Evolutionary conservation across 2,329 filamentous ascomycete genomes (phyloP).

Genomic region (Microsporum canis): DNA sequence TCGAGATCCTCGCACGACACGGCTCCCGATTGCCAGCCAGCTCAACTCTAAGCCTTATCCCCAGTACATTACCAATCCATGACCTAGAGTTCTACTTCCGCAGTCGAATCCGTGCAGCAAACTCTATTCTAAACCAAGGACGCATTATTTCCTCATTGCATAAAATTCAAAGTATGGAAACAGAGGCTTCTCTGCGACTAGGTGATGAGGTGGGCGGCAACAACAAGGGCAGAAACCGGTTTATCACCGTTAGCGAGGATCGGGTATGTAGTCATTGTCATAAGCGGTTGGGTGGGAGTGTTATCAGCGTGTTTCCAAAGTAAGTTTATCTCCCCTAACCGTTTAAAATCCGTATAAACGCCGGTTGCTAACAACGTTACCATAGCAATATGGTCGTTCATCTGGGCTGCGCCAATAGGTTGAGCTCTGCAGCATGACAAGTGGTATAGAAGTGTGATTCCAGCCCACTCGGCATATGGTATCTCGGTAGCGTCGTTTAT

Average conservation of each 20-base stretch:
- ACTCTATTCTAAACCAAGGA: conserved; percentile 67
- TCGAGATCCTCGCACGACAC: conserved; percentile 81
- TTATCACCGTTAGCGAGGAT: conserved; percentile 78
- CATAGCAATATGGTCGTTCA: conserved; percentile 54
- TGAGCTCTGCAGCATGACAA: conserved; percentile 19
- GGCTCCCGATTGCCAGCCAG: conserved; percentile 81
- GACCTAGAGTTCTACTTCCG: conserved; percentile 85
- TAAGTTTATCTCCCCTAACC: conserved; percentile 35
- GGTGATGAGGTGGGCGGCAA: conserved; percentile 52
- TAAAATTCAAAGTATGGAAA: conserved; percentile 65
- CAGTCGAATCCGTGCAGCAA: conserved; percentile 77
- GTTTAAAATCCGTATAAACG: neutral
- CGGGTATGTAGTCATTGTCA: conserved; percentile 84
- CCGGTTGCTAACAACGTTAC: conserved; percentile 6
- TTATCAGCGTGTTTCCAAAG: conserved; percentile 80
- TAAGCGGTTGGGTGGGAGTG: conserved; percentile 82
- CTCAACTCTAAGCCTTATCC: conserved; percentile 77
- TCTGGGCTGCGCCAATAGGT: conserved; percentile 58
- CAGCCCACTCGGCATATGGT: neutral
- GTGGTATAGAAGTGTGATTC: conserved; percentile 10
- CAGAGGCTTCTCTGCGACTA: conserved; percentile 61
- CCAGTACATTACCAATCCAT: conserved; percentile 62
- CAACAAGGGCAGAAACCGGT: conserved; percentile 48
- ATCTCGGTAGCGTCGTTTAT: neutral
- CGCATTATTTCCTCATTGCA: conserved; percentile 66